Base-by-base conservation (phyloP, 257 asterid species). In the Salvia miltiorrhiza region DNA sequence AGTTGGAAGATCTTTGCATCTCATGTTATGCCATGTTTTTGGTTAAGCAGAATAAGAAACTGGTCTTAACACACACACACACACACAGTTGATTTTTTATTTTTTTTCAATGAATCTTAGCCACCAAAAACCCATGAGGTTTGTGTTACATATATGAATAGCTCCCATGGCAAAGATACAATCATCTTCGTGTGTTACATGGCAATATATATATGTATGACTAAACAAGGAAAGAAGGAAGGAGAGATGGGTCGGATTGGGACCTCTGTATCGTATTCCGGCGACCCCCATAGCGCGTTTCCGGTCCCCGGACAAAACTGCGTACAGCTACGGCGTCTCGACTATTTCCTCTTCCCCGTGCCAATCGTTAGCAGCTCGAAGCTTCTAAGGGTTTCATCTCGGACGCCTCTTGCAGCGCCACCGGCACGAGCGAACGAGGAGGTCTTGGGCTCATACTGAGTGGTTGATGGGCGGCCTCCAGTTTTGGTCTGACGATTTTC, bases 351-450 rank as follows among this genome's bases (percentile, higher is more conserved):
- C 70, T 80, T 85, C 43, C 90, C 95, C 0, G 88, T 48, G 77
- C 97, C 96, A 35, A 91, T 89, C 14, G 93, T 85, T 45, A 91
- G 79, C 60, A 88, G 85, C 80, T 91, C 96, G 32, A 91, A 91
- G 88, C 96, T 87, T 67, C 90, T 71, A 5, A 91, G 91, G 59
- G 90, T 65, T 52, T 89, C 96, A 10, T 89, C 96, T 17, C 90
- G 85, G 45, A 82, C 81, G 5, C 91, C 89, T 78, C 92, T 82
- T 28, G 92, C 54, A 66, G 82, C 79, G 13, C 82, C 64, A n/a
- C 82, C 64, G 43, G 82, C 71, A 3, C 95, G 95, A 19, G 84
- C 77, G 55, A 84, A 84, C 6, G 96, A 76, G 10, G 96, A 89
- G 0, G 93, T 81, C 74, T 89, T 89, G 37, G 93, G 73, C 70